Base-by-base conservation (phyloP, 2,329 filamentous ascomycete genomes). In the Bipolaris cookei region DNA sequence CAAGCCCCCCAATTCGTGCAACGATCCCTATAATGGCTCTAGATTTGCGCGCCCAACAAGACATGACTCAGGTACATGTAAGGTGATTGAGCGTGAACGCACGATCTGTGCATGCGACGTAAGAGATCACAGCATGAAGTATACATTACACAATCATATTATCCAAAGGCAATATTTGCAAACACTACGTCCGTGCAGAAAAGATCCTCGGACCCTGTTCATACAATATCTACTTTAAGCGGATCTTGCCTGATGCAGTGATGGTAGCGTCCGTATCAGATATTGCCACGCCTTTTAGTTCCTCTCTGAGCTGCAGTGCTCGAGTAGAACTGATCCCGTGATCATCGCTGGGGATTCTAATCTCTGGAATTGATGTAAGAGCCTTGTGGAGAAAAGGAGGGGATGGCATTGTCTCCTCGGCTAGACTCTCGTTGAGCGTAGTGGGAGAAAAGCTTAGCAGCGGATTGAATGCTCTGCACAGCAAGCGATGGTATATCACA, bases 391-490 rank as follows among this genome's bases (percentile, higher is more conserved):
- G 48, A 25, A 56, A 52, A 1, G 6, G 10, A 44, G 43, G 21
- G 4, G 48, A 11, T 25, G n/a, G 37, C 11, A 7, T 38, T 52
- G 30, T 1, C 28, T 56, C 42, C 28, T 52, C 35, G 1, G 43
- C 43, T 38, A 48, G n/a, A 38, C 5, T 34, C 11, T 34, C 13
- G 32, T 34, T 34, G 13, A 54, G 51, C 16, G 44, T 6, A 23
- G 49, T 62, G 6, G 50, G 35, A 3, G 21, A 56, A 35, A 51
- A 62, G n/a, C 25, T 56, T n/a, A 62, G 30, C 11, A 62, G 44
- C 8, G 18, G 51, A 21, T 60, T 51, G 7, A 60, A 62, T 35
- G 39, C 47, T 53, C 44, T 56, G 28, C 30, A 47, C n/a, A 63
- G 44, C 14, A 61, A 41, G 34, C 38, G 30, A 56, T 63, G 23